A percentile compares a stretch with the other conserved stretches of the same genome.
These are phyloP conservation scores for Zygosaccharomyces pseudobailii DNA, from an alignment of 1,139 yeast genomes.

Conservation along the genomic window DNA sequence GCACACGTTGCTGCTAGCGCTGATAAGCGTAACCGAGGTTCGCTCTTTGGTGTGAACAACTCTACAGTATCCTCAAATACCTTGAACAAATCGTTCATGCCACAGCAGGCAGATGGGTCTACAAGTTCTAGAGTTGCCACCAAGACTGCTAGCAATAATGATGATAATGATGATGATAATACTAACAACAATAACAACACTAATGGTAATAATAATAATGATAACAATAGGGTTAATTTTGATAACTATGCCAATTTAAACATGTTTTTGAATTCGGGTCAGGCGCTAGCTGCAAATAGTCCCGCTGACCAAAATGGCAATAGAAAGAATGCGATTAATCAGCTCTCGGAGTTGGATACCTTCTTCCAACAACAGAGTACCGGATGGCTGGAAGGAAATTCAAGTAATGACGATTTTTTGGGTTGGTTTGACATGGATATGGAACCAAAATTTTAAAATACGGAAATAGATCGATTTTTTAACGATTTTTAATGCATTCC, in stretches of 20 bases:
- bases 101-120: slow-evolving; percentile 1
- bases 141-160: not conserved
- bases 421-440: slow-evolving; percentile 89
- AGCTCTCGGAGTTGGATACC: slow-evolving; percentile 29
- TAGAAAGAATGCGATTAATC: slow-evolving; percentile 11
- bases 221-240: slow-evolving; percentile 6
- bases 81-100: slow-evolving; percentile 14
- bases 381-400: slow-evolving; percentile 74
- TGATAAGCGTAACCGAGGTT: slow-evolving; percentile 15
- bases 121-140: slow-evolving; percentile 8
- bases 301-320: slow-evolving; percentile 4
- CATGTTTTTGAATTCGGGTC: slow-evolving; percentile 14
- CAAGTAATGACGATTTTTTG: slow-evolving; percentile 63
- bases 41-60: slow-evolving; percentile 21
- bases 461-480: not conserved
- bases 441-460: slow-evolving; percentile 48
- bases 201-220: slow-evolving; percentile 1
- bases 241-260: slow-evolving; percentile 18
- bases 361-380: slow-evolving; percentile 76
- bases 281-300: slow-evolving; percentile 4
- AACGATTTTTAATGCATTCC: not conserved
- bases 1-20: not conserved
- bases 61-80: slow-evolving; percentile 12
- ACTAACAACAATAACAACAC: slow-evolving; percentile 10
- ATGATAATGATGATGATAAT: slow-evolving; percentile 1